These are phyloP conservation scores for Conoideocrella luteorostrata DNA, from an alignment of 2,329 filamentous ascomycete genomes.

Conservation along the genomic window DNA sequence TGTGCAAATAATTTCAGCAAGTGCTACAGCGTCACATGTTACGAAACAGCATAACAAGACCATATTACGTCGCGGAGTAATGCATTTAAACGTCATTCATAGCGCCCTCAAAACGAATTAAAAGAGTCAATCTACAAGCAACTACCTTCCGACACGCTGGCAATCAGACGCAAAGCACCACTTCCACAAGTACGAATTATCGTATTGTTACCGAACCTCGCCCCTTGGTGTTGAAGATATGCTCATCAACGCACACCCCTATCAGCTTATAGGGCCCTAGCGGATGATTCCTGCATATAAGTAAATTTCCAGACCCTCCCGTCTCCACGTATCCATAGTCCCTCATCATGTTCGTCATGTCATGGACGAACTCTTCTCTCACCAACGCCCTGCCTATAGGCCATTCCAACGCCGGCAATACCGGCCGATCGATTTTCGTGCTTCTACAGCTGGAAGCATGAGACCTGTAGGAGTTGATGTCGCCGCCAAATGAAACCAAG, in stretches of 20 bases:
- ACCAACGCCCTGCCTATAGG: slow-evolving; percentile 1
- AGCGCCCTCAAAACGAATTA: no score
- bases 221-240: slow-evolving; percentile 4
- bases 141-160: background rate
- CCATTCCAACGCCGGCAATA: background rate
- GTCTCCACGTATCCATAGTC: slow-evolving; percentile 8
- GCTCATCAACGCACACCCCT: slow-evolving; percentile 6
- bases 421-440: background rate
- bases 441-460: slow-evolving; percentile 3
- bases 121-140: background rate
- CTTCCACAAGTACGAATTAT: no score
- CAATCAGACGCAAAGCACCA: background rate
- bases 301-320: slow-evolving; percentile 5
- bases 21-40: no score
- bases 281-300: slow-evolving; percentile 3
- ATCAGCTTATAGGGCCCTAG: slow-evolving; percentile 6
- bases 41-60: no score
- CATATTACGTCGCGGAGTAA: no score
- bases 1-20: no score
- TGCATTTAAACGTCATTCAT: no score
- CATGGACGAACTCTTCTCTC: no score
- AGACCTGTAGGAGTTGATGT: background rate
- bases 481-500: slow-evolving; percentile 5
- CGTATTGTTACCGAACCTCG: no score
- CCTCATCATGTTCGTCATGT: slow-evolving; percentile 1